Evolutionary conservation across 768 basidiomycete genomes (phyloP), one percentile per base, ranked within the genome.

Genomic region (Lactarius hengduanensis): DNA sequence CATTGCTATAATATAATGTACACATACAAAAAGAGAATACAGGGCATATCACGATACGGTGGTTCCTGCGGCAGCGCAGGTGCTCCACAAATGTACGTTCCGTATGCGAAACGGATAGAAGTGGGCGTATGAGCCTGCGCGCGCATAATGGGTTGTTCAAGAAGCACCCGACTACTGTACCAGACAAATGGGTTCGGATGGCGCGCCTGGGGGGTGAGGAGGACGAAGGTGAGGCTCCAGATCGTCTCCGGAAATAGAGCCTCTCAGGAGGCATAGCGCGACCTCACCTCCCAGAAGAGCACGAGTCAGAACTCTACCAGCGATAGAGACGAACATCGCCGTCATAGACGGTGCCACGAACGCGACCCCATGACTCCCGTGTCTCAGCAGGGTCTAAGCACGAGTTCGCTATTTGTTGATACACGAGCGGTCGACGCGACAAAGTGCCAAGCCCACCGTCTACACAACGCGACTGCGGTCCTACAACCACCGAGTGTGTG

Each of bases 401-500:
- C 30, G 34, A 45, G 55, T 38, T 57, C 28, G 9, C n/a, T 13
- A 28, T 28, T 40, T 57, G 41, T n/a, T 47, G 28, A 28, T 22
- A 11, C 41, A 36, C 36, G 11, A 38, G 11, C 36, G 11, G 30
- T 45, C 60, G 34, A 38, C 18, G 59, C 65, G 68, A 30, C 9
- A 10, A 32, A 32, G 32, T 32, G 30, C 30, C 30, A 32, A 2
- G 34, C 9, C 34, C 34, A 34, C 34, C 36, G 36, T 38, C 15
- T 15, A 11, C 38, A 40, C 0, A 15, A 15, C 15, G 38, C 4
- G 13, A 38, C 38, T 15, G 36, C 26, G 45, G 26, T 10, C 62
- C 47, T n/a, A 68, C 26, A 57, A 7, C 36, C 63, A 10, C 93
- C 94, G 71, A 96, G 88, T 10, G 91, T 88, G 88, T 10, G 91